A percentile compares a stretch with the other conserved stretches of the same genome.
Evolutionary conservation across 441 rosid genomes (phyloP).

Genomic region (Corymbia calophylla): DNA sequence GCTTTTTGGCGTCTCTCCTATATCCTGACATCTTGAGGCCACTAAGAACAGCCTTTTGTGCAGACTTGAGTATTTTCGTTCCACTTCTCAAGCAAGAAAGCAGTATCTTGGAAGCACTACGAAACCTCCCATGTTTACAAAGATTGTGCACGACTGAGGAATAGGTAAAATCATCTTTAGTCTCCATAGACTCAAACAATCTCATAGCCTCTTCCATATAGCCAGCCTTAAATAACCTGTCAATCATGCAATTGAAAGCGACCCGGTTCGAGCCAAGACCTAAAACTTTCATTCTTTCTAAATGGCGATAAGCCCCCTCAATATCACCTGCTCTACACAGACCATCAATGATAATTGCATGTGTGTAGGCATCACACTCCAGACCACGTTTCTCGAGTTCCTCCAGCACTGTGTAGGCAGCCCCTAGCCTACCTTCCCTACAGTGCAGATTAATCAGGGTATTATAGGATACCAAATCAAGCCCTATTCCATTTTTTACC

Average conservation of each 20-base stretch:
- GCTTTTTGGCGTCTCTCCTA: constrained; percentile 44
- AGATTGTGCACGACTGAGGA: constrained; percentile 75
- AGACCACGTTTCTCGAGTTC: constrained; percentile 50
- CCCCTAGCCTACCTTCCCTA: constrained; percentile 52
- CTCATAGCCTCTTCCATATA: constrained; percentile 41
- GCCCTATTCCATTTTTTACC: constrained; percentile 41
- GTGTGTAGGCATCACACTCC: constrained; percentile 63
- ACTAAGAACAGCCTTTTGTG: constrained; percentile 50
- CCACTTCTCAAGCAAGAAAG: constrained; percentile 55
- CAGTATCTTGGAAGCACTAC: constrained; percentile 55
- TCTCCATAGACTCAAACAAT: constrained; percentile 51
- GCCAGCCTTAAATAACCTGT: constrained; percentile 62
- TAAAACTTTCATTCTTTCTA: constrained; percentile 32
- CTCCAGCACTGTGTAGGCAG: constrained; percentile 36
- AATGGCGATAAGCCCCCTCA: constrained; percentile 42
- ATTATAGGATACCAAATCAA: constrained; percentile 67
- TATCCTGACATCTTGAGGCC: constrained; percentile 54
- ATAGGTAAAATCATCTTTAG: constrained; percentile 65
- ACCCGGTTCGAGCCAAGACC: constrained; percentile 42
- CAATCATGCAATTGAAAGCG: constrained; percentile 56
- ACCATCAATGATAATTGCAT: constrained; percentile 62
- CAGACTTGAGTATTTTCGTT: constrained; percentile 46
- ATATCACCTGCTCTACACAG: constrained; percentile 53
- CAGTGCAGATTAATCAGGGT: constrained; percentile 58
- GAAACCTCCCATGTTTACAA: constrained; percentile 55